Base-by-base conservation (phyloP, 345 rosid genomes). In the Murraya paniculata region DNA sequence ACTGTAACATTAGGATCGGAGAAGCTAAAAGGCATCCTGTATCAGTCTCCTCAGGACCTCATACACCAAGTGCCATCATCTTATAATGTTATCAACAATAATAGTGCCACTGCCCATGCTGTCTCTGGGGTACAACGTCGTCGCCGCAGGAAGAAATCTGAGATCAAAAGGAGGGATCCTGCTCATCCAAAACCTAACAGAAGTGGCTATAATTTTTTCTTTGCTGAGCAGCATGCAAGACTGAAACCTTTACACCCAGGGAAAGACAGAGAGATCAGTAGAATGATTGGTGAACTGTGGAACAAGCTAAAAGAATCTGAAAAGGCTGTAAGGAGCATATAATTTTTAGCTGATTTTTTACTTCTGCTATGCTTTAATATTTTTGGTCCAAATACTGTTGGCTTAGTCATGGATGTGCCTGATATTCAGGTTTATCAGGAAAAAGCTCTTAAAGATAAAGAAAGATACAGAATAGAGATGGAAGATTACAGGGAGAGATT, bases 201-300 rank as follows among this genome's bases (percentile, higher is more conserved):
- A 86, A 97, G 98, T 24, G 98, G 98, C 0, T 96, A 96, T 31
- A 96, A 94, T 85, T 96, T 96, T 91, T 96, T 94, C 85, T 96
- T 96, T 64, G 93, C 97, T 0, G 99, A 97, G 83, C 99, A 97
- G 81, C 97, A 94, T 9, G 98, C 97, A 1, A 90, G 94, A 79
- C 87, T 97, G 78, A 97, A 94, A 77, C 97, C 95, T 2, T 95
- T 92, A 60, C 85, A 94, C 81, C 98, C 99, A 5, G 98, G 99
- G 68, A 94, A 92, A 82, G 98, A 94, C 80, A 89, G 97, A 80
- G 98, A 97, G 82, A 94, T 94, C 78, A 92, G 98, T 73, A 83
- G 89, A 81, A 92, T 92, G 98, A 96, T 96, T 38, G 99, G 99
- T 77, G 97, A 94, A 80, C 86, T 90, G 24, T 96, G 99, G 99